phyloP scores from a whole-genome alignment of 345 rosid genomes.

The Syzygium jambos region DNA sequence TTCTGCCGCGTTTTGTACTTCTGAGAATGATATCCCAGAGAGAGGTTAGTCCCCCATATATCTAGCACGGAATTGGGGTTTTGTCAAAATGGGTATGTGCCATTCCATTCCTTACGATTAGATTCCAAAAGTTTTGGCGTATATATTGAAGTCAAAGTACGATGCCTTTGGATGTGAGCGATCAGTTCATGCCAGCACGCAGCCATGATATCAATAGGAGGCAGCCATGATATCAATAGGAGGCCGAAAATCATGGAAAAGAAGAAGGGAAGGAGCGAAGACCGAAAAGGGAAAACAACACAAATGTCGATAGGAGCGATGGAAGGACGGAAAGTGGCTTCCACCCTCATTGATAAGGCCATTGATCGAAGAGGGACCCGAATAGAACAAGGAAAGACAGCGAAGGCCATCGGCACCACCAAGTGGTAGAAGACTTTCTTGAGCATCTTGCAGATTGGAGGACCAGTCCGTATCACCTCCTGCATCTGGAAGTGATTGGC shows the following conservation, averaged over 20 bases:
- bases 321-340: neutral
- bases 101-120: neutral
- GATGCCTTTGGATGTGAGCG: neutral
- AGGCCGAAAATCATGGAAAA: neutral
- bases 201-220: neutral
- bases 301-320: too few relatives aligned
- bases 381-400: neutral
- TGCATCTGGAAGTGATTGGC: neutral
- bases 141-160: neutral
- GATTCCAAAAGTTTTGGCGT: neutral
- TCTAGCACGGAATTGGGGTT: neutral
- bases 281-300: neutral
- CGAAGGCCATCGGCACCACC: neutral
- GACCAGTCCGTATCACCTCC: neutral
- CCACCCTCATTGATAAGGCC: neutral
- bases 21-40: neutral
- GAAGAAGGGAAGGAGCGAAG: neutral
- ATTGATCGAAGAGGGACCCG: neutral
- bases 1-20: neutral
- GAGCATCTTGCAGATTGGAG: neutral
- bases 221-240: neutral
- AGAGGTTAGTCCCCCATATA: neutral
- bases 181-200: neutral
- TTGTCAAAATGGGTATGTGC: neutral
- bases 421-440: neutral